Conservation (phyloP, 1,284 basidiomycete species). For the Boletus mariae region DNA sequence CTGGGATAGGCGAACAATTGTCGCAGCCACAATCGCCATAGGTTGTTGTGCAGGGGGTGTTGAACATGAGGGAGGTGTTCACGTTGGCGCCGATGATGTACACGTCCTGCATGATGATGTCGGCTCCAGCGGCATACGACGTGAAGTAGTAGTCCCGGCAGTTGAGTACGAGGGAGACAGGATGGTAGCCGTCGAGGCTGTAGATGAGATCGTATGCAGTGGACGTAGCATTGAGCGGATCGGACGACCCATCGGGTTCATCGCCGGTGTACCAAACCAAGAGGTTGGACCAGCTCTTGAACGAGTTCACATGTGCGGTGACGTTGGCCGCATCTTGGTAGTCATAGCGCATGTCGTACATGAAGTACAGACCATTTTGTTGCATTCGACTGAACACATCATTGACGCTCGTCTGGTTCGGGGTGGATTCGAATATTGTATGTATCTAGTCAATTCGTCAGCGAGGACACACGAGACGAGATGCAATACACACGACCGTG, state of each 20-base stretch:
- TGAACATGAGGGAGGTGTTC: constrained; percentile 54
- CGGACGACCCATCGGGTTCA: constrained; percentile 69
- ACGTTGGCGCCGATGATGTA: constrained; percentile 69
- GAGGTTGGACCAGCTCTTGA: constrained; percentile 65
- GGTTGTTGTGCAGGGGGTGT: constrained; percentile 55
- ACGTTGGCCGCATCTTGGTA: constrained; percentile 62
- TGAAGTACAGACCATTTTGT: constrained; percentile 65
- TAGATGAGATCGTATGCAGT: constrained; percentile 61
- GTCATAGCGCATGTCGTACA: constrained; percentile 72
- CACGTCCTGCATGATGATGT: constrained; percentile 57
- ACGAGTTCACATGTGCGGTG: constrained; percentile 59
- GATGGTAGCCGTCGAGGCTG: constrained; percentile 71
- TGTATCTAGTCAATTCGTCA: constrained; percentile 46
- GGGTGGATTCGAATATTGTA: constrained; percentile 62
- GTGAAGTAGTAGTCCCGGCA: constrained; percentile 69
- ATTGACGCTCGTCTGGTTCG: constrained; percentile 42
- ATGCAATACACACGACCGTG: constrained; percentile 27
- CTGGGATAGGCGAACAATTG: constrained; percentile 42
- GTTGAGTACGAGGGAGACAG: constrained; percentile 74
- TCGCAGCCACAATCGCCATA: constrained; percentile 72
- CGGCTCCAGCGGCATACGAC: constrained; percentile 56
- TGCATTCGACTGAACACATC: constrained; percentile 65
- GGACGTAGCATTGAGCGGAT: constrained; percentile 60
- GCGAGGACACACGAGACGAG: background rate
- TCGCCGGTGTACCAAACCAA: constrained; percentile 76